phyloP scores from a whole-genome alignment of 1,284 basidiomycete genomes.

The Pseudozyma hubeiensis region DNA sequence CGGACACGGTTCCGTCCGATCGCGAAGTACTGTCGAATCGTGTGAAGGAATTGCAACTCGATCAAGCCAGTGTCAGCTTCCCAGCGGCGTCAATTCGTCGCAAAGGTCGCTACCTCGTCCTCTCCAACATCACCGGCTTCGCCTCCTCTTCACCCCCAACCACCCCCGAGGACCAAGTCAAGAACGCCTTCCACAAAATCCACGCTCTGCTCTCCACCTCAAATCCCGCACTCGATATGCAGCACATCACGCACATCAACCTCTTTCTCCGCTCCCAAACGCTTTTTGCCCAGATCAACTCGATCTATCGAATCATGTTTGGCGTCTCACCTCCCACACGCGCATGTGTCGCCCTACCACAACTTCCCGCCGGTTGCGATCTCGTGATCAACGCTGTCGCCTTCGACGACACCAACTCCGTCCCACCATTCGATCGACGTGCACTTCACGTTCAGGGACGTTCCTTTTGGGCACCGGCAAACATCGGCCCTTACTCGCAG shows the following conservation, averaged over 20 bases:
- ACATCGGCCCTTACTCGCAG: constrained; percentile 98
- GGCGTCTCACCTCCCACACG: constrained; percentile 91
- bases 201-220: constrained; percentile 6
- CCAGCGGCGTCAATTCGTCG: constrained; percentile 18
- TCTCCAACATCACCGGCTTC: constrained; percentile 30
- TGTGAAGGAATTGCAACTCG: neutral
- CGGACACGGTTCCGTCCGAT: neutral
- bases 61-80: neutral
- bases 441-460: constrained; percentile 91
- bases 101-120: constrained; percentile 28
- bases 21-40: neutral
- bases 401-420: constrained; percentile 12
- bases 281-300: constrained; percentile 53
- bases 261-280: constrained; percentile 76
- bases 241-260: constrained; percentile 81
- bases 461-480: constrained; percentile 98
- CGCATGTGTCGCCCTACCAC: constrained; percentile 82
- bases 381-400: constrained; percentile 27
- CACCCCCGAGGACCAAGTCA: constrained; percentile 31
- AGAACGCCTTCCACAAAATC: constrained; percentile 17
- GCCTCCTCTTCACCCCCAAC: neutral
- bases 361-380: constrained; percentile 15
- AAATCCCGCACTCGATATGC: constrained; percentile 31
- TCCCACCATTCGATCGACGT: constrained; percentile 10
- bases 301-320: constrained; percentile 82